Base-by-base conservation (phyloP, 1,284 basidiomycete species). In the Papiliotrema laurentii region DNA sequence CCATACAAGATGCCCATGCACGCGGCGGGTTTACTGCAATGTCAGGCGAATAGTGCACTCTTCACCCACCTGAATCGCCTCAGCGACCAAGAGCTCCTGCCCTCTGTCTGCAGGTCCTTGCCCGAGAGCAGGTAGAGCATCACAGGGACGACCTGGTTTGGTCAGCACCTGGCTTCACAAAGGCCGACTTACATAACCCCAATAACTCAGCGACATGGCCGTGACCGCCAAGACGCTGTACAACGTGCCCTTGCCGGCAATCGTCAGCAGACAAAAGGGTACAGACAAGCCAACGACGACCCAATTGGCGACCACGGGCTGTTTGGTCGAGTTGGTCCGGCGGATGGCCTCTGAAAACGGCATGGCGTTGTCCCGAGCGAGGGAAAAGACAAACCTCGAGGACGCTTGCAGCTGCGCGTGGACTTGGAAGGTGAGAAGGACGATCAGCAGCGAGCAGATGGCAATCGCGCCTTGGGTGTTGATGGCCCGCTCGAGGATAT, bases 331-430 rank as follows among this genome's bases (percentile, higher is more conserved):
- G 53, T 71, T 70, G 6, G 71, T 69, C 22, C 55, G 43, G 36
- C 61, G 59, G 49, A 73, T 63, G 25, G 50, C 38, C 27, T 66
- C 57, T 2, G 68, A 64, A 44, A 71, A 74, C 0, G 72, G 72
- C 47, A 73, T 58, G 18, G 70, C 71, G 34, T 70, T 69, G 49
- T 74, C 72, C 34, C 72, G 60, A 10, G 70, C 71, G 6, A 70
- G 53, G 21, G 72, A 65, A 46, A 71, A 74, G 18, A 71, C 56
- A 62, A 73, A 74, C 43, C 72, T 62, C 13, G 69, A 69, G 11
- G 68, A 66, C 4, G 71, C 66, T 58, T 73, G 71, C 11, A 74
- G 54, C 48, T 71, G 70, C 2, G 71, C 71, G 30, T 67, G 58
- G 26, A 69, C 53, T 56, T 74, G 72, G 7, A 73, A 46, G 22